These are phyloP conservation scores for Endothia cerciana DNA, from an alignment of 2,329 filamentous ascomycete genomes.

Conservation along the genomic window DNA sequence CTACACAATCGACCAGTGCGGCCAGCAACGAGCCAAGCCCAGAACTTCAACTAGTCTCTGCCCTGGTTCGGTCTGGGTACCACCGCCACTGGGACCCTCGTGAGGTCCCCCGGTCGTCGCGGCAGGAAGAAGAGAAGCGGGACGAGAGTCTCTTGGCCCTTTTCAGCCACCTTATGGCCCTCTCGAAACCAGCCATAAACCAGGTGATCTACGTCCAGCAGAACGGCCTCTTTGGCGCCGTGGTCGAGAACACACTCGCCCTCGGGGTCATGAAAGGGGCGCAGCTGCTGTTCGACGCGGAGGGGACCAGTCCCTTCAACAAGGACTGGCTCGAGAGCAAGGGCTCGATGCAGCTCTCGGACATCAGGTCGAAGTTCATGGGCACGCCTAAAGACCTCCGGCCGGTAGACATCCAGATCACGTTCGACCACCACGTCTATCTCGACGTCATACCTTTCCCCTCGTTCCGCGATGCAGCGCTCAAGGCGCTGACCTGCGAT, in stretches of 20 bases:
- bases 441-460: constrained; percentile 42
- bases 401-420: constrained; percentile 39
- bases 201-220: constrained; percentile 29
- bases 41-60: not conserved
- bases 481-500: constrained; percentile 34
- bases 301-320: constrained; percentile 40
- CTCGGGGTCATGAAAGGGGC: constrained; percentile 36
- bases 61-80: not conserved
- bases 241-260: constrained; percentile 44
- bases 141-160: constrained; percentile 16
- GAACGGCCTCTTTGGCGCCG: constrained; percentile 39
- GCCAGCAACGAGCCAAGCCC: not conserved
- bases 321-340: constrained; percentile 33
- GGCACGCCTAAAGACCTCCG: constrained; percentile 37
- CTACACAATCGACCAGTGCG: too few relatives aligned
- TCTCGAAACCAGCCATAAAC: constrained; percentile 15
- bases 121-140: not conserved
- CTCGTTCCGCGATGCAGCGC: constrained; percentile 38
- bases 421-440: constrained; percentile 42
- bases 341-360: constrained; percentile 33
- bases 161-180: not conserved
- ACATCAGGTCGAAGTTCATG: constrained; percentile 35
- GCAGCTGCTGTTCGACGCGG: constrained; percentile 35
- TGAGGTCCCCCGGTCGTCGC: too few relatives aligned
- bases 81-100: not conserved